These are phyloP conservation scores for Xylaria sp. DNA, from an alignment of 2,329 filamentous ascomycete genomes.

Conservation along the genomic window DNA sequence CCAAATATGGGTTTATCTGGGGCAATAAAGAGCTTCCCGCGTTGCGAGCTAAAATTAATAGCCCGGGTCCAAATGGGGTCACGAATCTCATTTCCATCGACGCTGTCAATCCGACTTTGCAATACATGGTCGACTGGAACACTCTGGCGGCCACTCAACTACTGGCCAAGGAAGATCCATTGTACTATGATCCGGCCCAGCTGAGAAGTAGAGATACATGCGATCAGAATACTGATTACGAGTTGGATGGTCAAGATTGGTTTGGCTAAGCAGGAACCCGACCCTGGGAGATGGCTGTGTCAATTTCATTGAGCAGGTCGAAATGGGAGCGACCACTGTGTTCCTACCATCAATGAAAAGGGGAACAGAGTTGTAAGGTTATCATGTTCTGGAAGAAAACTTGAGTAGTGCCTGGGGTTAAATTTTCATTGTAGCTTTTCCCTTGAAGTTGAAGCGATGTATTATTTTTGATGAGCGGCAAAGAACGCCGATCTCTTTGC, in stretches of 20 bases:
- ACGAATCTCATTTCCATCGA: constrained; percentile 17
- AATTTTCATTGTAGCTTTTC: too few species aligned
- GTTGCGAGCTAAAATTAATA: constrained; percentile 14
- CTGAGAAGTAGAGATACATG: constrained; percentile 17
- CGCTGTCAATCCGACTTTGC: constrained; percentile 5
- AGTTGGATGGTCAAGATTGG: constrained; percentile 11
- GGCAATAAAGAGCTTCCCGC: constrained; percentile 13
- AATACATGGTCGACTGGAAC: constrained; percentile 15
- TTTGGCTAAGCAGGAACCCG: constrained; percentile 2
- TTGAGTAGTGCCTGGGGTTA: too few species aligned
- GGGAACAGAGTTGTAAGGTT: background rate
- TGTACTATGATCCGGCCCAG: background rate
- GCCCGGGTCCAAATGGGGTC: background rate
- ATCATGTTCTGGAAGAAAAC: too few species aligned
- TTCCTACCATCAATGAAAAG: background rate
- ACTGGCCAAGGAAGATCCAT: background rate
- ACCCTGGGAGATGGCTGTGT: background rate
- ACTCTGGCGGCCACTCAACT: background rate
- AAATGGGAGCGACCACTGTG: background rate
- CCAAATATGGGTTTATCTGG: constrained; percentile 12
- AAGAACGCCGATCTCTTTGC: too few species aligned
- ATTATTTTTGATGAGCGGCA: too few species aligned
- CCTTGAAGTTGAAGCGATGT: too few species aligned
- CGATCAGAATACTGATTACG: constrained; percentile 8
- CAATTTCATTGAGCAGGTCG: background rate